Evolutionary conservation across 1,284 basidiomycete genomes (phyloP).

Genomic region (Cutaneotrichosporon sp.): DNA sequence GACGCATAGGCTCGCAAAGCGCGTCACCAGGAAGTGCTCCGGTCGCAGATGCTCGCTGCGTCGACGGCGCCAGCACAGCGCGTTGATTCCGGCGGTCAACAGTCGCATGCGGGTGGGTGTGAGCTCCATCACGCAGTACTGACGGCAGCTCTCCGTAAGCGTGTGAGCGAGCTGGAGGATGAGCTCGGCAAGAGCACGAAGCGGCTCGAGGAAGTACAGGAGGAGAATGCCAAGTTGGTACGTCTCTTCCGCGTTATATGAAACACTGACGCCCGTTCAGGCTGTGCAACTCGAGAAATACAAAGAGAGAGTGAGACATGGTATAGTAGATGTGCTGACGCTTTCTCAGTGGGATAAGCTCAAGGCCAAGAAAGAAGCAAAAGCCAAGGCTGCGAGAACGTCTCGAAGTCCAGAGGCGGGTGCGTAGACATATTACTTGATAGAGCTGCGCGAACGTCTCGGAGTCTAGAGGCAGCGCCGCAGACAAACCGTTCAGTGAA

Average conservation of each 20-base stretch:
- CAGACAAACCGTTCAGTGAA: too few relatives aligned
- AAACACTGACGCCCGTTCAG: constrained; percentile 47
- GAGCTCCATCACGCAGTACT: neutral
- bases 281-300: constrained; percentile 76
- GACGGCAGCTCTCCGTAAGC: constrained; percentile 7
- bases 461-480: too few relatives aligned
- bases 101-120: neutral
- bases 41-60: constrained; percentile 33
- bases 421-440: too few relatives aligned
- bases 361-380: constrained; percentile 76
- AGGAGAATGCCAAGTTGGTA: constrained; percentile 36
- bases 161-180: constrained; percentile 68
- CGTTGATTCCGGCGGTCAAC: neutral
- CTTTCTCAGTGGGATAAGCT: constrained; percentile 71
- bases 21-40: constrained; percentile 32
- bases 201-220: constrained; percentile 18
- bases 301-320: constrained; percentile 51
- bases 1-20: constrained; percentile 24
- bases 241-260: constrained; percentile 1
- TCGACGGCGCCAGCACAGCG: constrained; percentile 4
- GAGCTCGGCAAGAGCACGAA: constrained; percentile 52
- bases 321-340: neutral
- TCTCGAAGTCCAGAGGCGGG: too few relatives aligned
- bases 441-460: too few relatives aligned
- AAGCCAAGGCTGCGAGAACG: constrained; percentile 2